These are phyloP conservation scores for Calamus simplicifolius DNA, from an alignment of 176 grass and related monocot genomes.

Conservation along the genomic window DNA sequence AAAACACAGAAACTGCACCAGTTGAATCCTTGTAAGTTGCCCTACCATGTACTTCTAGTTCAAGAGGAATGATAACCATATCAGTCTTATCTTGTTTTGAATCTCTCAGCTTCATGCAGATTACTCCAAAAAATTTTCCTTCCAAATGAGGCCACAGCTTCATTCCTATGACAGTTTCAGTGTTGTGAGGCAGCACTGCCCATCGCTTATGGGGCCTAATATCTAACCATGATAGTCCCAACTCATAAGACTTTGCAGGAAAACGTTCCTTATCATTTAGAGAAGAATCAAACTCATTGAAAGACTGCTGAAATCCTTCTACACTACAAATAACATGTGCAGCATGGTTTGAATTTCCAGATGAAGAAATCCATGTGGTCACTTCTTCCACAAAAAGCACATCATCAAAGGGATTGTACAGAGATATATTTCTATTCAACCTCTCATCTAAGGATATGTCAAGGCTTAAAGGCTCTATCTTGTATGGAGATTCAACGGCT, in stretches of 20 bases:
- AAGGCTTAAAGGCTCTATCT: conserved; percentile 57
- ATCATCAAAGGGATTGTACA: conserved; percentile 79
- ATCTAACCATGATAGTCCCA: conserved; percentile 38
- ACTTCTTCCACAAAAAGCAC: conserved; percentile 66
- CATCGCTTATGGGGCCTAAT: conserved; percentile 65
- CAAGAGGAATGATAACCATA: conserved; percentile 68
- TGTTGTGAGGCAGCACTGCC: conserved; percentile 52
- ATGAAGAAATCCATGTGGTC: conserved; percentile 63
- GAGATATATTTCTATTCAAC: conserved; percentile 63
- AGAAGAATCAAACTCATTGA: conserved; percentile 25
- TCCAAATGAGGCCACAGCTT: conserved; percentile 47
- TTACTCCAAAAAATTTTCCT: conserved; percentile 71
- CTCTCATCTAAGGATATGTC: conserved; percentile 36
- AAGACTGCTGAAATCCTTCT: conserved; percentile 22
- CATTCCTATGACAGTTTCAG: conserved; percentile 42
- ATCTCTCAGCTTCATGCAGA: conserved; percentile 68
- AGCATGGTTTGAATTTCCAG: conserved; percentile 46
- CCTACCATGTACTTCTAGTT: conserved; percentile 51
- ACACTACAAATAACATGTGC: conserved; percentile 65
- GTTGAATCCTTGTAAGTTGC: conserved; percentile 35
- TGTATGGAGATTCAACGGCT: conserved; percentile 53
- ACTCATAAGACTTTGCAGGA: conserved; percentile 30
- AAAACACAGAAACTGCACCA: conserved; percentile 51
- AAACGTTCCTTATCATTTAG: conserved; percentile 41
- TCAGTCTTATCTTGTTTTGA: conserved; percentile 25